Conservation (phyloP, 192 early-diverging fungal species). For the Entomortierella parvispora region DNA sequence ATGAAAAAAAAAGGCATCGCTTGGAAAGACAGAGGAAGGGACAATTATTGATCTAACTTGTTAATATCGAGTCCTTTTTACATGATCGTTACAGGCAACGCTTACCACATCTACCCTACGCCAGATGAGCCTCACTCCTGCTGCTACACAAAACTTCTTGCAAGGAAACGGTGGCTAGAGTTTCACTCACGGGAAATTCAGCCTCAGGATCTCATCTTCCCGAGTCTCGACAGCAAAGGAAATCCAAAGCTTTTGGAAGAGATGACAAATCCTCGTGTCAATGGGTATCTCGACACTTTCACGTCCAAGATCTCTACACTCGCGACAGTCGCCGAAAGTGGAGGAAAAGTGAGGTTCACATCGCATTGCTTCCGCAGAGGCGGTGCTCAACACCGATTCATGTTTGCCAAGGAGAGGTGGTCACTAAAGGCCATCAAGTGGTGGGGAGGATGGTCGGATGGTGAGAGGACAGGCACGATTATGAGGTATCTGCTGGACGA, state of each 20-base stretch:
- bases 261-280: neutral
- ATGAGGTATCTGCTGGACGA: neutral
- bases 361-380: slow-evolving; percentile 19
- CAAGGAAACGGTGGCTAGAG: slow-evolving; percentile 13
- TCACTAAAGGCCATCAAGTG: slow-evolving; percentile 20
- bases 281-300: neutral
- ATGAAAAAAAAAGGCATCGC: too few species aligned
- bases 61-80: slow-evolving; percentile 12
- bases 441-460: slow-evolving; percentile 23
- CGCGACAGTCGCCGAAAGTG: too few species aligned
- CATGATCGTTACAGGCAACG: slow-evolving; percentile 2
- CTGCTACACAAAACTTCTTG: slow-evolving; percentile 8
- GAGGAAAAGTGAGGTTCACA: neutral
- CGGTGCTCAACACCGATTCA: slow-evolving; percentile 20
- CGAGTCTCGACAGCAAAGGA: neutral
- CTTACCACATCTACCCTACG: slow-evolving; percentile 16
- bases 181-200: neutral
- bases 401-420: slow-evolving; percentile 19
- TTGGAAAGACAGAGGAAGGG: too few species aligned
- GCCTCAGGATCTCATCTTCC: slow-evolving; percentile 17
- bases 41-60: too few species aligned
- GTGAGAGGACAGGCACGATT: neutral
- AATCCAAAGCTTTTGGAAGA: slow-evolving; percentile 3
- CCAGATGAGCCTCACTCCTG: slow-evolving; percentile 6
- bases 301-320: neutral